Percentiles rank a stretch among this genome's conserved stretches.
Evolutionary conservation across 2,329 filamentous ascomycete species (phyloP).

Genomic region (Sporothrix pseudoabietina): DNA sequence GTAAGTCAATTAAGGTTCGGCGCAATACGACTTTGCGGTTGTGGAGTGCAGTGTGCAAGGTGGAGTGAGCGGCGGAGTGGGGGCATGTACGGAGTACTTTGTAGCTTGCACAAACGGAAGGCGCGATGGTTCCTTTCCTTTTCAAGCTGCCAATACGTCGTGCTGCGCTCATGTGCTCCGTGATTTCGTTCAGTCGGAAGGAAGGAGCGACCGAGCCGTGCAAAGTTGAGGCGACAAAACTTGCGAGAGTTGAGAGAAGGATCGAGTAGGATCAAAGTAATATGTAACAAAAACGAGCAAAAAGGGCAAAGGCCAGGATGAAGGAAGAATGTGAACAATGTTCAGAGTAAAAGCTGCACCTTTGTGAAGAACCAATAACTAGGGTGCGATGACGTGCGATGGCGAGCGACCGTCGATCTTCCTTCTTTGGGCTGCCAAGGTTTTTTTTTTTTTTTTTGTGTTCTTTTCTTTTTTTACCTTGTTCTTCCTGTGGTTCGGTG

Average conservation of each 20-base stretch:
- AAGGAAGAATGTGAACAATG: not conserved
- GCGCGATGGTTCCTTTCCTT: not conserved
- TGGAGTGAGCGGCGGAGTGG: not conserved
- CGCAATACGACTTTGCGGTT: not conserved
- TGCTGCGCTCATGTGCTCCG: not conserved
- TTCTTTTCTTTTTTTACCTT: not conserved
- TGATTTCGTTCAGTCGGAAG: not conserved
- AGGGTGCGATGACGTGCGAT: conserved; percentile 23
- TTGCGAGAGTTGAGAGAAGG: not conserved
- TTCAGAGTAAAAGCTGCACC: not conserved
- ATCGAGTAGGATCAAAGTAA: not conserved
- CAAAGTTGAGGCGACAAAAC: not conserved
- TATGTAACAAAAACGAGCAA: no score
- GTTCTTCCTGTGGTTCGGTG: not conserved
- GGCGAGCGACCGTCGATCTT: conserved; percentile 21
- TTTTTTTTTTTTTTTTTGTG: not conserved
- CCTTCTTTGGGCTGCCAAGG: not conserved
- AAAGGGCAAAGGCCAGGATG: not conserved
- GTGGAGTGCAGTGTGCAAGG: not conserved
- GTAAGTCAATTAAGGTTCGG: conserved; percentile 10
- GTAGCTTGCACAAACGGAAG: not conserved
- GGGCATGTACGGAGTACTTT: not conserved
- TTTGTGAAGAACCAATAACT: not conserved
- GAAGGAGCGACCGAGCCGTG: not conserved
- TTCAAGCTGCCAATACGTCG: no score